Base-by-base conservation (phyloP, 2,329 filamentous ascomycete genomes). In the Metarhizium rileyi region DNA sequence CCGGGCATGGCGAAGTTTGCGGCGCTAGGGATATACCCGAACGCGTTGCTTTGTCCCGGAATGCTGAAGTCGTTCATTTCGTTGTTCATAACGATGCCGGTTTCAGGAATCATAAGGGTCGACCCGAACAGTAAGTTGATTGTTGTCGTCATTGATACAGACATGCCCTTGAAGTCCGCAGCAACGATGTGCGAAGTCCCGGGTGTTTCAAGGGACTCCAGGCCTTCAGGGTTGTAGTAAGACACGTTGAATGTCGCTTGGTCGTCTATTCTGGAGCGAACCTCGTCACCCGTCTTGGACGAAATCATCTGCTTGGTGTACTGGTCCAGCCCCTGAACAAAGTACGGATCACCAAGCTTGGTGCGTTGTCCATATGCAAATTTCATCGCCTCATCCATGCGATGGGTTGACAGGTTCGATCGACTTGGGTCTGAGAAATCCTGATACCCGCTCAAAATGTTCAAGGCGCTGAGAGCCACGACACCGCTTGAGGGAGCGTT, bases 101-200 rank as follows among this genome's bases (percentile, higher is more conserved):
- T 93, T 61, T 93, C 87, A 0, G 88, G 88, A 0, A 93, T 80
- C 57, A 93, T 79, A 42, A 94, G 59, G 3, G 77, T 76, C 8
- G 81, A 87, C 10, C 89, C 89, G 57, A 94, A 95, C 2, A 87
- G 71, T 7, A 89, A 71, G 63, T 95, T 95, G 53, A 94, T 71
- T 0, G 89, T 94, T 0, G 87, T 90, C 0, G 89, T 94, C 2
- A 90, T 70, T 0, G 85, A 85, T 46, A 94, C 76, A 8, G 86
- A 78, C 56, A 95, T 66, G 0, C 89, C 89, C 1, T 74, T 77
- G 38, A 72, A 69, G 63, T 95, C 89, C 1, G 82, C 81, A 0
- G 81, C 70, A 0, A 87, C 81, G 1, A 87, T 63, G 44, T 87
- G 84, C 1, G 77, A 80, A 0, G 84, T 88, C 0, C 84, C 84